A percentile compares a stretch with the other conserved stretches of the same genome.
Evolutionary conservation across 1,284 basidiomycete genomes (phyloP).

Genomic region (Puccinia sorghi): DNA sequence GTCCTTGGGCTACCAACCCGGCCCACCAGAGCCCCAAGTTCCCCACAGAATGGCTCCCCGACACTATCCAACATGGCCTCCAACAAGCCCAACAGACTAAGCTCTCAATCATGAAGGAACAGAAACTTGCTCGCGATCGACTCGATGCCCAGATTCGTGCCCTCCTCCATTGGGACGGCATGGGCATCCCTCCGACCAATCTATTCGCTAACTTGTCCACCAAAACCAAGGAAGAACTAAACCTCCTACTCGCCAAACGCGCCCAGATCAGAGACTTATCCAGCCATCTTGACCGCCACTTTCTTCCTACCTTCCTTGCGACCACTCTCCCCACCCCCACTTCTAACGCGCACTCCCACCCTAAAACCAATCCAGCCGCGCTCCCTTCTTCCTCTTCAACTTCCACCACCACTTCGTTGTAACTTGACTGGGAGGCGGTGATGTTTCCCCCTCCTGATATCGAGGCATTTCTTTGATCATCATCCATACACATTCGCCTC

Average conservation of each 20-base stretch:
- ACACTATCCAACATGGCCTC: no score
- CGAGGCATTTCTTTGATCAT: no score
- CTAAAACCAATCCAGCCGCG: background rate
- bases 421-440: no score
- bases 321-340: background rate
- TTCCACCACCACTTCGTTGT: no score
- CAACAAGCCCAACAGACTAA: background rate
- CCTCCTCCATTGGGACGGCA: constrained; percentile 16
- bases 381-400: no score
- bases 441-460: no score
- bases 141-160: constrained; percentile 1
- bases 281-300: background rate
- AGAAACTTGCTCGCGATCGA: background rate
- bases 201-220: constrained; percentile 16
- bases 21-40: background rate
- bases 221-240: background rate
- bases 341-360: background rate
- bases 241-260: constrained; percentile 6
- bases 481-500: no score
- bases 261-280: background rate
- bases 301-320: background rate
- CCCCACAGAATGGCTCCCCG: constrained; percentile 38
- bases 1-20: background rate
- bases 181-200: constrained; percentile 14
- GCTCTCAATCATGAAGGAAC: background rate